Percentiles rank a stretch among this genome's conserved stretches.
Evolutionary conservation across 228 moss, liverwort and hornwort species (phyloP).

Genomic region (Sphagnum fallax): DNA sequence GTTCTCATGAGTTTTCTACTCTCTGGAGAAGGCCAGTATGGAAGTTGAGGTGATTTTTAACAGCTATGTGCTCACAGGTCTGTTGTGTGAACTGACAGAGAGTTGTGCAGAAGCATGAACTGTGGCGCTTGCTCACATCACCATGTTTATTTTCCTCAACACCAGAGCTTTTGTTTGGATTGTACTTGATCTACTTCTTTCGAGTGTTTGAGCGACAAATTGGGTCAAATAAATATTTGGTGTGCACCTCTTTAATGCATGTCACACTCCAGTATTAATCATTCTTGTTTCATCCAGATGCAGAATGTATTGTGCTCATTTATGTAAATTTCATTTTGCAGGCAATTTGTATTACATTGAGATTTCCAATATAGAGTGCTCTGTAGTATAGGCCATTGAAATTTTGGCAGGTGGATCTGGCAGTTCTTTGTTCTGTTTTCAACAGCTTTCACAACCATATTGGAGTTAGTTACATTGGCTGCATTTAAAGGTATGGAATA

Average conservation of each 20-base stretch:
- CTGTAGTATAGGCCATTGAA: background rate
- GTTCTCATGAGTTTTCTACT: too few relatives aligned
- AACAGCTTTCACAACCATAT: slow-evolving; percentile 42
- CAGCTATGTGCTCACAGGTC: background rate
- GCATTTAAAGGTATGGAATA: slow-evolving; percentile 44
- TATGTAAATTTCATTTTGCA: background rate
- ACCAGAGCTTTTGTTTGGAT: slow-evolving; percentile 71
- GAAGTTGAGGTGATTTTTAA: too few relatives aligned
- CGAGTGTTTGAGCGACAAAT: slow-evolving; percentile 91
- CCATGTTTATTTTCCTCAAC: slow-evolving; percentile 60
- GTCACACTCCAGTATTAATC: background rate
- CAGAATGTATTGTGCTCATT: background rate
- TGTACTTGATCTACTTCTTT: slow-evolving; percentile 83
- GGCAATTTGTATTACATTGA: background rate
- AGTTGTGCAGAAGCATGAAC: slow-evolving; percentile 60
- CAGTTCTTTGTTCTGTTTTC: slow-evolving; percentile 71
- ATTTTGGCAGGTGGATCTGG: slow-evolving; percentile 1
- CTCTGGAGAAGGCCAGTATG: too few relatives aligned
- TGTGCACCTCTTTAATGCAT: slow-evolving; percentile 3
- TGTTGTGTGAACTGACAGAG: slow-evolving; percentile 19
- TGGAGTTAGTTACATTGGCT: slow-evolving; percentile 60
- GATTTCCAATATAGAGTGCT: background rate
- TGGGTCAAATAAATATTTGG: slow-evolving; percentile 85
- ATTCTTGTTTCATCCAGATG: too few relatives aligned
- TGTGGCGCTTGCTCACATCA: slow-evolving; percentile 74